Percentiles rank a stretch among this genome's conserved stretches.
Evolutionary conservation across 1,139 yeast species (phyloP).

Genomic region (Casaregolazyma lundiana): DNA sequence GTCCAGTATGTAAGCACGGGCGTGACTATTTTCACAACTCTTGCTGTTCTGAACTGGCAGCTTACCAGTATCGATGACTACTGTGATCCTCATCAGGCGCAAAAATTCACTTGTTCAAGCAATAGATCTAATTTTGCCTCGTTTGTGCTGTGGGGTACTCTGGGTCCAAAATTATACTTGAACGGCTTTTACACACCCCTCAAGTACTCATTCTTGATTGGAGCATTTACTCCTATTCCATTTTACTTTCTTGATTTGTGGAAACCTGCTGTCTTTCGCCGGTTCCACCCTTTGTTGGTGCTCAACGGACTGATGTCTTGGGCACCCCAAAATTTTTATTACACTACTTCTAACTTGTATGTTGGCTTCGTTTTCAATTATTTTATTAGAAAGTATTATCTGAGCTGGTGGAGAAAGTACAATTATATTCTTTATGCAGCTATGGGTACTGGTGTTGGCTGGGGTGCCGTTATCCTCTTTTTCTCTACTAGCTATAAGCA

Average conservation of each 20-base stretch:
- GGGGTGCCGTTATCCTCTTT: slow-evolving; percentile 41
- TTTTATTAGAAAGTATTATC: slow-evolving; percentile 44
- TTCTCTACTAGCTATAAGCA: slow-evolving; percentile 48
- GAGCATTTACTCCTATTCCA: slow-evolving; percentile 44
- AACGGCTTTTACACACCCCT: slow-evolving; percentile 42
- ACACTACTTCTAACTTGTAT: slow-evolving; percentile 47
- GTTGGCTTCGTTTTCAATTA: slow-evolving; percentile 49
- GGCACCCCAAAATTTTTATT: slow-evolving; percentile 51
- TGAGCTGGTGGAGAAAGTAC: slow-evolving; percentile 44
- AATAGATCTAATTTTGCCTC: slow-evolving; percentile 40
- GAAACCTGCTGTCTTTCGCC: slow-evolving; percentile 36
- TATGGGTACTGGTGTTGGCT: slow-evolving; percentile 49
- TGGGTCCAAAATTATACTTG: slow-evolving; percentile 60
- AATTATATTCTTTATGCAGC: slow-evolving; percentile 54
- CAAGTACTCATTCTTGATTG: slow-evolving; percentile 50
- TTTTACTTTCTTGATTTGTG: slow-evolving; percentile 37
- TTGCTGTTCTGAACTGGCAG: slow-evolving; percentile 53
- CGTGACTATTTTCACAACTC: slow-evolving; percentile 38
- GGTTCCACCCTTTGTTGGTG: slow-evolving; percentile 47
- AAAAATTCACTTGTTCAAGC: slow-evolving; percentile 33
- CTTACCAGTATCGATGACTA: slow-evolving; percentile 42
- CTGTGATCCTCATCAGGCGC: slow-evolving; percentile 41
- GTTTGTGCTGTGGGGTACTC: slow-evolving; percentile 48
- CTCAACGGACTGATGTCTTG: slow-evolving; percentile 41
- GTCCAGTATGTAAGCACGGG: slow-evolving; percentile 46